A percentile compares a stretch with the other conserved stretches of the same genome.
Conservation (phyloP, 768 basidiomycete species). For the Pisolithus tinctorius region DNA sequence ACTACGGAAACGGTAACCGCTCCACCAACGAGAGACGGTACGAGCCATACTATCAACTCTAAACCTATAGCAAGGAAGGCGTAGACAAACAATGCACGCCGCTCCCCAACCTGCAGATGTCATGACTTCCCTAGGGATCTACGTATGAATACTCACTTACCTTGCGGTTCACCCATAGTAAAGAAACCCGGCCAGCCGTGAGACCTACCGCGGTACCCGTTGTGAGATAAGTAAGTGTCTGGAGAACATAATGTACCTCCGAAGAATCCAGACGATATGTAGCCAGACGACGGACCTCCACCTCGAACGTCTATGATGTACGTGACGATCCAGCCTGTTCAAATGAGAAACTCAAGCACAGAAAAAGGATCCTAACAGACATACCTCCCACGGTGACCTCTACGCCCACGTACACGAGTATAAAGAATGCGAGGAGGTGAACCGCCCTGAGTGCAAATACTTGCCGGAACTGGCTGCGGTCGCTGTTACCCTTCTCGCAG, state of each 20-base stretch:
- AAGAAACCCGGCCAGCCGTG: constrained; percentile 45
- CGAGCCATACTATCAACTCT: constrained; percentile 53
- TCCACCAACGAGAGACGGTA: constrained; percentile 44
- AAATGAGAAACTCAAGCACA: neutral
- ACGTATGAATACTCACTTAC: constrained; percentile 15
- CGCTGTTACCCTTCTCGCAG: constrained; percentile 30
- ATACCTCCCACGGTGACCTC: constrained; percentile 47
- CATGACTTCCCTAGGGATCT: neutral
- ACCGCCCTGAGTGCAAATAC: constrained; percentile 48
- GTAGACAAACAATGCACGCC: constrained; percentile 47
- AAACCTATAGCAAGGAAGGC: constrained; percentile 46
- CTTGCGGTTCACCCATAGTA: constrained; percentile 52
- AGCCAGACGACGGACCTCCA: constrained; percentile 41
- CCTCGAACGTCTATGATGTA: constrained; percentile 39
- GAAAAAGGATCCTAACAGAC: neutral
- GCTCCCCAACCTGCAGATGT: constrained; percentile 42
- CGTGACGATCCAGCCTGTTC: constrained; percentile 64
- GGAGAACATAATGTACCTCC: constrained; percentile 33
- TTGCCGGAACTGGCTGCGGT: constrained; percentile 37
- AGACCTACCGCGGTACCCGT: constrained; percentile 35
- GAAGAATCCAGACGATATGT: constrained; percentile 50
- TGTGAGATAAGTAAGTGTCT: neutral
- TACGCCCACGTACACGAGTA: constrained; percentile 62
- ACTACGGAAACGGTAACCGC: constrained; percentile 52
- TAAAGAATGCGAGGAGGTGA: constrained; percentile 57